Base-by-base conservation (phyloP, 2,329 filamentous ascomycete species). In the Aaosphaeria arxii region DNA sequence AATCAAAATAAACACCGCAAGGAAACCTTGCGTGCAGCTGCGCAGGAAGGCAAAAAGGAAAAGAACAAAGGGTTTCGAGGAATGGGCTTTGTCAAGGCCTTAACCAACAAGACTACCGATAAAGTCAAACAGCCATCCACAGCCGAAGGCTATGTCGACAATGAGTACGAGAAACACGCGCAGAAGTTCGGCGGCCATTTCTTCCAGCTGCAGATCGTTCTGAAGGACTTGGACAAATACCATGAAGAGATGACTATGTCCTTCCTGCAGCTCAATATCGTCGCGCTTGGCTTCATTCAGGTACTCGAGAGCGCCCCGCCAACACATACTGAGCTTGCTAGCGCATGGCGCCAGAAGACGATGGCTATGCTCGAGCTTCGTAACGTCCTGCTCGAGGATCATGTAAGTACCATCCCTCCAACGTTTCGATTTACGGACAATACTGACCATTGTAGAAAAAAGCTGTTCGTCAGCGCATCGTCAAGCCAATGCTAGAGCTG, bases 1-100 rank as follows among this genome's bases (percentile, higher is more conserved):
- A 96, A 99, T 73, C 91, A 95, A 66, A 86, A 91, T 46, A 97
- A 96, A 75, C 95, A 92, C 73, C 91, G 95, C 45, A 91, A 92
- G 50, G 90, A 96, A 69, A 82, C 95, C 42, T 89, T 97, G 43
- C 58, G 65, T 11, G 60, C 61, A 17, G 65, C 63, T 5, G 63
- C 64, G 5, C 60, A 63, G 29, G 63, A 68, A 44, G 63, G 63
- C 50, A 67, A 67, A 52, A 68, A 70, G 44, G 59, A 68, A 49
- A 67, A 68, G 52, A 62, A 59, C 28, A 62, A 60, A 46, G 57
- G 59, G 24, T 39, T 47, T 29, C 24, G 41, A 11, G 41, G 58
- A 59, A 58, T 48, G 55, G 55, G 17, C 35, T 63, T 96, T 44
- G 88, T 89, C 17, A 91, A 95, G 62, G 90, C 90, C 1, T 95